A percentile compares a stretch with the other conserved stretches of the same genome.
These are phyloP conservation scores for Begonia peltatifolia DNA, from an alignment of 306 rosid genomes.

Conservation along the genomic window DNA sequence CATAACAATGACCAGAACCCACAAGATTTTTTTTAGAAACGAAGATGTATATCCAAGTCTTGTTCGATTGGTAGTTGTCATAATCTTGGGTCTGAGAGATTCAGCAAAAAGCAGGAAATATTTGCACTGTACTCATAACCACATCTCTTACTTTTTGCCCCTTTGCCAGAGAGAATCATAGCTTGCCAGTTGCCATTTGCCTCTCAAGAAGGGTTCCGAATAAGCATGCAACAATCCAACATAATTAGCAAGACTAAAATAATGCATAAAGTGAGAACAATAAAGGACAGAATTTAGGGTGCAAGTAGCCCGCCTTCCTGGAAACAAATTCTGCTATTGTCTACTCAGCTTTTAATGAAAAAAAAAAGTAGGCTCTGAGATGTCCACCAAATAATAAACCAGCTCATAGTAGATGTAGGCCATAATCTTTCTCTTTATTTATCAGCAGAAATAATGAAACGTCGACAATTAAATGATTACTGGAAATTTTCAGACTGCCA, in stretches of 20 bases:
- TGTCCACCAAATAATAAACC: too few species aligned
- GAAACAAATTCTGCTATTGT: too few species aligned
- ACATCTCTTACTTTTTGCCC: background rate
- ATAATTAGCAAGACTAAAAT: conserved; percentile 34
- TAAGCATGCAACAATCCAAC: conserved; percentile 12
- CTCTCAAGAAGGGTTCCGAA: conserved; percentile 51
- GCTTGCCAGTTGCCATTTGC: conserved; percentile 51
- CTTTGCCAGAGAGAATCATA: conserved; percentile 4
- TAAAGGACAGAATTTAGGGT: conserved; percentile 16
- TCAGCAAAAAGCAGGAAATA: too few species aligned
- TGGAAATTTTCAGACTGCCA: background rate
- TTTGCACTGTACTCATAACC: too few species aligned
- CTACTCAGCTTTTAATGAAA: too few species aligned
- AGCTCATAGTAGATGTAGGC: background rate
- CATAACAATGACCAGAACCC: too few species aligned
- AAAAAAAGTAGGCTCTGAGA: too few species aligned
- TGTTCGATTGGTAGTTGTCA: too few species aligned
- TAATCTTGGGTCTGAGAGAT: too few species aligned
- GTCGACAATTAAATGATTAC: background rate
- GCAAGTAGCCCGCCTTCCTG: background rate
- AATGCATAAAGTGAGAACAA: conserved; percentile 16
- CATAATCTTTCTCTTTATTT: background rate
- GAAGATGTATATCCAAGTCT: too few species aligned
- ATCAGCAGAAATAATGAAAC: background rate
- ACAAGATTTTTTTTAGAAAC: too few species aligned